phyloP scores from a whole-genome alignment of 2,329 filamentous ascomycete species.

The Pseudopithomyces chartarum region DNA sequence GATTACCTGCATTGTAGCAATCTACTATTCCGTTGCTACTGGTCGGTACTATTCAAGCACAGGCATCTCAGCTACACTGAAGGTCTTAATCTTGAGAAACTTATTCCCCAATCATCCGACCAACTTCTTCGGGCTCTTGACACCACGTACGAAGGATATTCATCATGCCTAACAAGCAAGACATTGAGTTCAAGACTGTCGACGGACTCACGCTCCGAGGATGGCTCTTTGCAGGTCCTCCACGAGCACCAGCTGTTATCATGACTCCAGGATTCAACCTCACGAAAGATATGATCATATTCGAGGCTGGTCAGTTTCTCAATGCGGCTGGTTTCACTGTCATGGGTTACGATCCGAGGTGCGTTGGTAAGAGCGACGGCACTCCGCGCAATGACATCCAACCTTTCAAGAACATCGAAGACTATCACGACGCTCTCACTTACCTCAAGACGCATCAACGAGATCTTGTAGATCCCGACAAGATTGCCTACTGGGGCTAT shows the following conservation, averaged over 20 bases:
- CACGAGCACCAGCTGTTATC: neutral
- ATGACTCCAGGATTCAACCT: neutral
- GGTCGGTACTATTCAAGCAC: neutral
- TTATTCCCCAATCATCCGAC: neutral
- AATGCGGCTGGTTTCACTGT: constrained; percentile 16
- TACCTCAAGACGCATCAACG: constrained; percentile 29
- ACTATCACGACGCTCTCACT: constrained; percentile 46
- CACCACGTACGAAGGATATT: too few relatives aligned
- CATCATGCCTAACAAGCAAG: neutral
- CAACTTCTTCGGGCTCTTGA: neutral
- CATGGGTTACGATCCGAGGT: constrained; percentile 46
- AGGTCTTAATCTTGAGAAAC: neutral
- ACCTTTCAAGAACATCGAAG: constrained; percentile 39
- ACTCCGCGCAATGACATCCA: constrained; percentile 46
- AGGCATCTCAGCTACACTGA: neutral
- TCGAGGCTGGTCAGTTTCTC: neutral
- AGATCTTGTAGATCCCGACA: constrained; percentile 23
- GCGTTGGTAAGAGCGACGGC: constrained; percentile 46
- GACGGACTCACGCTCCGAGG: neutral
- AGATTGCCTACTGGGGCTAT: constrained; percentile 47
- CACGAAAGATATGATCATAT: neutral
- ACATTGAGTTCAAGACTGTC: neutral
- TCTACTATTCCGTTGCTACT: neutral
- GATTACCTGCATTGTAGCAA: neutral
- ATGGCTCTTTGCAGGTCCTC: neutral